Conservation (phyloP, 2,329 filamentous ascomycete species). For the Aureobasidium sp. region DNA sequence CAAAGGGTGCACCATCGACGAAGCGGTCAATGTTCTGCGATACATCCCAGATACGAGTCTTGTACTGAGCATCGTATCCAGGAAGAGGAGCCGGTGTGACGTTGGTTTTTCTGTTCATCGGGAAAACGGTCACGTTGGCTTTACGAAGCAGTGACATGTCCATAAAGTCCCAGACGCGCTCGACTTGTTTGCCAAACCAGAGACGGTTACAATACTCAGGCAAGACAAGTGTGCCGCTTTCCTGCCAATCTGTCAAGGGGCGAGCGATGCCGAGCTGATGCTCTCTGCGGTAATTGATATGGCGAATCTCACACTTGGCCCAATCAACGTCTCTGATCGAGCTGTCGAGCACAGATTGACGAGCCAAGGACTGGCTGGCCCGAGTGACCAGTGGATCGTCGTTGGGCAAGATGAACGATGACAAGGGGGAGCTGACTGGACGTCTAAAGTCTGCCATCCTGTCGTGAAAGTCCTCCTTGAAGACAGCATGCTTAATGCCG, state of each 20-base stretch:
- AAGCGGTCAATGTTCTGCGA: conserved; percentile 66
- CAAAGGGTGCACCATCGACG: conserved; percentile 40
- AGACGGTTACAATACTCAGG: conserved; percentile 48
- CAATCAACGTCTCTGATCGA: conserved; percentile 37
- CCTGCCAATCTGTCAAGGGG: conserved; percentile 53
- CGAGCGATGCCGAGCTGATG: conserved; percentile 43
- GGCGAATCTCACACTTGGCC: conserved; percentile 51
- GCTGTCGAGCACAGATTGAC: conserved; percentile 19
- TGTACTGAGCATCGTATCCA: conserved; percentile 49
- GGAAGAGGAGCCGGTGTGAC: neutral
- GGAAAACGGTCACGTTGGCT: conserved; percentile 21
- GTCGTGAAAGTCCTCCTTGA: conserved; percentile 23
- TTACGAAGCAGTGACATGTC: conserved; percentile 50
- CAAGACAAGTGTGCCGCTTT: conserved; percentile 44
- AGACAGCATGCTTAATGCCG: neutral
- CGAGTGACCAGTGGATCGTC: conserved; percentile 48
- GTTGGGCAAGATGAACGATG: conserved; percentile 51
- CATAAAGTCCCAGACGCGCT: conserved; percentile 57
- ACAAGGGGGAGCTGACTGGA: conserved; percentile 53
- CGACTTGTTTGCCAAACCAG: conserved; percentile 45
- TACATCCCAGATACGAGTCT: conserved; percentile 52
- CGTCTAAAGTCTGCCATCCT: conserved; percentile 44
- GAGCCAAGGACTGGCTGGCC: conserved; percentile 42
- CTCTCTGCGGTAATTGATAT: conserved; percentile 46
- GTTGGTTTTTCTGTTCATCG: neutral